Evolutionary conservation across 2,329 filamentous ascomycete genomes (phyloP), one percentile per base, ranked within the genome.

Genomic region (Penicillium sp.): DNA sequence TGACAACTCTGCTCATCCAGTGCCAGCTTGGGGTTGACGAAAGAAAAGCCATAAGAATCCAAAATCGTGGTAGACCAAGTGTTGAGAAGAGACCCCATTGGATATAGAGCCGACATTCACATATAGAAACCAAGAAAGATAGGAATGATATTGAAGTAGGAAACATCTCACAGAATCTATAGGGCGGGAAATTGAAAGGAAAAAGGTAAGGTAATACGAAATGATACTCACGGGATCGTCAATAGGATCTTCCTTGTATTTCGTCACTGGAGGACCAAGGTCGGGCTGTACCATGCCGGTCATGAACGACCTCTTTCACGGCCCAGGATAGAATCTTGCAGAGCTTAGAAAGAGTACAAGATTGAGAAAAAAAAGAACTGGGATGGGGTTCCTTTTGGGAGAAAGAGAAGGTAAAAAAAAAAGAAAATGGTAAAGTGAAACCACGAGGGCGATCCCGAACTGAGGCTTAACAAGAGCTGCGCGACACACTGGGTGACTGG

Each of bases 221-320:
- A 47, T 42, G 50, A 57, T 65, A 77, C 77, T 78, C 72, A 80
- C 78, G 61, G 77, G 71, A 72, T 80, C 75, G 56, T 75, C 75
- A 55, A 69, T 61, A 45, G 76, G 70, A 58, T 79, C 77, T 69
- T 79, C 76, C 72, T 80, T 80, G 73, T 79, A 80, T 60, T 72
- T 75, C 59, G 73, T 62, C 45, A 35, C 26, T 41, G 36, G 28
- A 50, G 37, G 26, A 55, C 65, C 70, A 57, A 75, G 68, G 65
- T 74, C 74, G 67, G 72, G 69, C 63, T 75, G 74, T 69, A 75
- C 71, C 73, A 76, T 75, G 65, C 72, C 71, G 64, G 73, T 72
- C 73, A 75, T 73, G 66, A 68, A 64, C 67, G 67, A 66, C 62
- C 66, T 66, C 48, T 52, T 57, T 56, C 56, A 58, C 58, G 56